Evolutionary conservation across 176 grass and related monocot genomes (phyloP), one percentile per base, ranked within the genome.

Genomic region (Thinopyrum elongatum): DNA sequence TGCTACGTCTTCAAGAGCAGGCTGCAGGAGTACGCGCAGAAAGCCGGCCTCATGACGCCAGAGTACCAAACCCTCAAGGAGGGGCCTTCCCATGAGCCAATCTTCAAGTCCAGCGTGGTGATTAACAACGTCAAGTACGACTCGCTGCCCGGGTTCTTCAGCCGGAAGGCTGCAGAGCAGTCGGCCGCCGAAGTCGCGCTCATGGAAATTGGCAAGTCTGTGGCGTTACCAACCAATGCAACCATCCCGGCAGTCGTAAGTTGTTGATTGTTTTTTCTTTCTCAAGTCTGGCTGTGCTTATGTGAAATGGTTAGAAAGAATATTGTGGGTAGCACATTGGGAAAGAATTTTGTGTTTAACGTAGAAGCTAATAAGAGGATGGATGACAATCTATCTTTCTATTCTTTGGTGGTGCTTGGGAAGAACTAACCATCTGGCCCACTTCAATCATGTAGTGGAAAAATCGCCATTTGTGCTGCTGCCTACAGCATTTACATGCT

Each of bases 1-100:
- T 96, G 97, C 68, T 92, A 99, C 77, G 94, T 99, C 12, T 96
- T 99, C 82, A 96, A 99, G 89, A 96, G 97, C 88, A 84, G 97
- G 15, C 75, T 96, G 67, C 97, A 99, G 79, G 97, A 96, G 73
- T 94, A 96, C 27, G 92, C 83, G 7, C 94, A 96, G 71, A 99
- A 86, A 84, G 88, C 80, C 7, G 88, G 88, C 6, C 82, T 99
- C 29, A 87, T 60, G 2, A 93, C 94, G 28, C 97, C 97, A 1
- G 97, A 96, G 39, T 99, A 99, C 47, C 76, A 91, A 11, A 99
- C 97, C 6, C 38, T 96, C 22, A 99, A 91, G 49, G 94, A 99
- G 80, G 97, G 97, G 4, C 93, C 94, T 13, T 92, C 97, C 17
- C 97, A 99, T 46, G 97, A 94, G 39, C 97, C 97, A 3, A 62